Evolutionary conservation across 2,329 filamentous ascomycete species (phyloP).

Genomic region (Alternaria arborescens): DNA sequence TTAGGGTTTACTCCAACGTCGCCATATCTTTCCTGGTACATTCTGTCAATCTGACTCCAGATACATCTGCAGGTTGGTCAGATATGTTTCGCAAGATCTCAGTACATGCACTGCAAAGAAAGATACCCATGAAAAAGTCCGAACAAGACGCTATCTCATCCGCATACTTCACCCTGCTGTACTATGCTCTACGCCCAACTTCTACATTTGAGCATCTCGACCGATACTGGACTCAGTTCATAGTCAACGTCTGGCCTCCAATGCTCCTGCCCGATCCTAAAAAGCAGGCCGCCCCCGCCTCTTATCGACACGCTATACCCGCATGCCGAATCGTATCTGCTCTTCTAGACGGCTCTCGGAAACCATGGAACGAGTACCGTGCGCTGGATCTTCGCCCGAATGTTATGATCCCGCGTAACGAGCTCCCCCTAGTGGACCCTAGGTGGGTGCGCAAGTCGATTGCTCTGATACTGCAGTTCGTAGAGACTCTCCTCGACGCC

Average conservation of each 20-base stretch:
- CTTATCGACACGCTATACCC: conserved; percentile 34
- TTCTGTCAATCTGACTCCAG: conserved; percentile 70
- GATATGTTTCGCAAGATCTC: conserved; percentile 42
- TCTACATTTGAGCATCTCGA: conserved; percentile 73
- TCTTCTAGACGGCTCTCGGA: conserved; percentile 68
- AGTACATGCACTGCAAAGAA: conserved; percentile 37
- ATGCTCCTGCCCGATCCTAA: conserved; percentile 24
- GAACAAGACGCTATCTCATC: conserved; percentile 69
- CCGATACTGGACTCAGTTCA: conserved; percentile 78
- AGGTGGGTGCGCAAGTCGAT: conserved; percentile 86
- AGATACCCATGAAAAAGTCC: conserved; percentile 72
- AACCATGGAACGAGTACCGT: conserved; percentile 78
- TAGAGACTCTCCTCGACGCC: conserved; percentile 63
- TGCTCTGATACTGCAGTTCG: conserved; percentile 68
- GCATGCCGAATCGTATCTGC: conserved; percentile 74
- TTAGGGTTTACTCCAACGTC: conserved; percentile 74
- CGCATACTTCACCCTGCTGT: conserved; percentile 69
- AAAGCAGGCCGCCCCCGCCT: conserved; percentile 16
- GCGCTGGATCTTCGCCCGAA: conserved; percentile 65
- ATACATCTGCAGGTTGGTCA: conserved; percentile 58
- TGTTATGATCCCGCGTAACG: conserved; percentile 64
- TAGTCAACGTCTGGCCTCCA: conserved; percentile 68
- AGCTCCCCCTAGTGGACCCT: conserved; percentile 83
- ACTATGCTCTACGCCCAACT: conserved; percentile 69
- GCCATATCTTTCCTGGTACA: conserved; percentile 90